phyloP scores from a whole-genome alignment of 306 rosid species.

The Inga oerstediana region DNA sequence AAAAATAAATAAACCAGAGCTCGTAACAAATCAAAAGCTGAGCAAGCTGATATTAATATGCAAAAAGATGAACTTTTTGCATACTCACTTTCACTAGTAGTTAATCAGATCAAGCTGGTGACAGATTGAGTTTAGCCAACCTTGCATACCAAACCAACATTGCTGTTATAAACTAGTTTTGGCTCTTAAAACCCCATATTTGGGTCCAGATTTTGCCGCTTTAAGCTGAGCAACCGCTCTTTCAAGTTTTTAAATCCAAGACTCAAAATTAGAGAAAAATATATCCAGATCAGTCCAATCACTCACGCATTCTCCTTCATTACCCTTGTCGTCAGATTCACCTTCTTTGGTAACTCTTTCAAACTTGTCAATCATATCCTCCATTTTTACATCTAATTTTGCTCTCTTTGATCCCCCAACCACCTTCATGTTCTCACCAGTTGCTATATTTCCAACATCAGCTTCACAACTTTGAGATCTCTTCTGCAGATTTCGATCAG shows the following conservation, averaged over 20 bases:
- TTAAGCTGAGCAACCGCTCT: constrained; percentile 20
- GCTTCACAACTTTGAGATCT: background rate
- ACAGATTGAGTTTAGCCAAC: too few relatives aligned
- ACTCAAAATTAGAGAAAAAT: constrained; percentile 23
- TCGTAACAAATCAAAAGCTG: too few relatives aligned
- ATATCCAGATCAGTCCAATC: background rate
- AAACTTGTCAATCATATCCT: background rate
- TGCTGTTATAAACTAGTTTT: background rate
- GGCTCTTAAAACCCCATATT: background rate
- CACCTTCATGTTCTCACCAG: background rate
- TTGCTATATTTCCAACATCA: background rate
- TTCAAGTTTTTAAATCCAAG: constrained; percentile 34
- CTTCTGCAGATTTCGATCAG: background rate
- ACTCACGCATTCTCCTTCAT: background rate
- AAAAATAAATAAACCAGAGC: too few relatives aligned
- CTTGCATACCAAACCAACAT: background rate
- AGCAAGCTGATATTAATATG: too few relatives aligned
- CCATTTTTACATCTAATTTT: background rate
- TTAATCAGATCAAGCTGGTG: too few relatives aligned
- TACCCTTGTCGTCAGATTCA: background rate
- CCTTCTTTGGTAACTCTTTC: background rate
- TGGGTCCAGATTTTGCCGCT: constrained; percentile 18
- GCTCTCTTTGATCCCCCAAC: background rate
- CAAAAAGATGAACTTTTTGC: too few relatives aligned
- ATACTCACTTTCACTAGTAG: too few relatives aligned